These are phyloP conservation scores for Eutypella sp. DNA, from an alignment of 2,329 filamentous ascomycete species.

Conservation along the genomic window DNA sequence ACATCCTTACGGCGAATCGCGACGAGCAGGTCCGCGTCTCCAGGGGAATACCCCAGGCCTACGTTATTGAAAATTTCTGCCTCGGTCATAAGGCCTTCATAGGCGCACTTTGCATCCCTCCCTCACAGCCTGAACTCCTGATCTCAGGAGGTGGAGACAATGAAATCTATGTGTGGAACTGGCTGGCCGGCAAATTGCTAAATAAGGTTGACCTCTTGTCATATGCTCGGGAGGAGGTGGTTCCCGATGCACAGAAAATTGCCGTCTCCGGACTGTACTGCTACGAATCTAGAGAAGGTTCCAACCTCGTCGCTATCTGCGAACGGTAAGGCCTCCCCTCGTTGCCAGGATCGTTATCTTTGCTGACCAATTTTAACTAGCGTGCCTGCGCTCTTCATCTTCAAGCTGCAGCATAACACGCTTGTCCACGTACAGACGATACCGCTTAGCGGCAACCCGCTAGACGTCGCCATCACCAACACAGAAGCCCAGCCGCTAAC, in stretches of 20 bases:
- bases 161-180: conserved; percentile 77
- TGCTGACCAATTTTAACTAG: conserved; percentile 28
- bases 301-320: conserved; percentile 35
- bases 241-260: conserved; percentile 33
- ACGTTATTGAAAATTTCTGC: conserved; percentile 86
- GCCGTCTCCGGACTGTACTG: conserved; percentile 43
- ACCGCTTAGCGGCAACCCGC: conserved; percentile 58
- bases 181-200: conserved; percentile 54
- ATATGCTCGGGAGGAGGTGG: conserved; percentile 34
- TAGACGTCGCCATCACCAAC: conserved; percentile 42
- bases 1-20: conserved; percentile 53
- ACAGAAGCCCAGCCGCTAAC: conserved; percentile 13
- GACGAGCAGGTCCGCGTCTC: conserved; percentile 82
- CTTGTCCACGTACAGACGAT: conserved; percentile 49
- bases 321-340: conserved; percentile 37
- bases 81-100: conserved; percentile 85
- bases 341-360: conserved; percentile 7
- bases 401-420: conserved; percentile 47
- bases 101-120: conserved; percentile 65
- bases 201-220: conserved; percentile 49
- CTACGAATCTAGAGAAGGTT: conserved; percentile 18
- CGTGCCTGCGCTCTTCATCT: conserved; percentile 61
- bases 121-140: conserved; percentile 53
- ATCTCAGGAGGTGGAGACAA: conserved; percentile 85
- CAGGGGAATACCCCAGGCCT: conserved; percentile 72